phyloP scores from a whole-genome alignment of 2,329 filamentous ascomycete genomes.

The Colletotrichum australisinense region DNA sequence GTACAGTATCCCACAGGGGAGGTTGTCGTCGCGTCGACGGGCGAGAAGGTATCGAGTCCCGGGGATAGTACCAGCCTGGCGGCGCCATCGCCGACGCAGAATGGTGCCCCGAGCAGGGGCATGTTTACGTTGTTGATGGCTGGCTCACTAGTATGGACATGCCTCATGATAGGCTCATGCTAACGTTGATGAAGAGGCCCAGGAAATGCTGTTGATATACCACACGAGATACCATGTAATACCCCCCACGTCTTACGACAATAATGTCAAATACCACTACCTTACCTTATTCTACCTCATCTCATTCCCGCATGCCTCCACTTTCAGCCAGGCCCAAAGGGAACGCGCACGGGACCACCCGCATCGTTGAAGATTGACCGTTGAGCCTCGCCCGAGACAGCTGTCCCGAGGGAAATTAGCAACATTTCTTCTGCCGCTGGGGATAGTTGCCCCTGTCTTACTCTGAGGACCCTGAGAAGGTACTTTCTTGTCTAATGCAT shows the following conservation, averaged over 20 bases:
- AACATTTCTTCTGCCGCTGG: background rate
- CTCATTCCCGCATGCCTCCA: background rate
- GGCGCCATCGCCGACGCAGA: constrained; percentile 16
- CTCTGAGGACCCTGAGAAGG: background rate
- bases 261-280: constrained; percentile 27
- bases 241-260: constrained; percentile 19
- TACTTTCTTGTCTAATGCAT: background rate
- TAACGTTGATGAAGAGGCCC: background rate
- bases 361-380: background rate
- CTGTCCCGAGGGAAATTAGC: background rate
- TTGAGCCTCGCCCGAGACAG: background rate
- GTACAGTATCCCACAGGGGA: constrained; percentile 58
- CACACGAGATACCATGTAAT: constrained; percentile 27
- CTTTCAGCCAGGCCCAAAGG: background rate
- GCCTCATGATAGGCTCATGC: constrained; percentile 9
- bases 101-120: constrained; percentile 1
- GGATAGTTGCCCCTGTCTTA: background rate
- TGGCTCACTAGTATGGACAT: constrained; percentile 22
- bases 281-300: background rate
- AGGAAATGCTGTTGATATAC: constrained; percentile 3
- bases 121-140: background rate
- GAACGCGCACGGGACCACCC: background rate
- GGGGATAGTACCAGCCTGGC: constrained; percentile 18
- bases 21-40: constrained; percentile 48
- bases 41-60: constrained; percentile 18